Evolutionary conservation across 805 yeast species (phyloP).

Genomic region (Komagataella phaffii): DNA sequence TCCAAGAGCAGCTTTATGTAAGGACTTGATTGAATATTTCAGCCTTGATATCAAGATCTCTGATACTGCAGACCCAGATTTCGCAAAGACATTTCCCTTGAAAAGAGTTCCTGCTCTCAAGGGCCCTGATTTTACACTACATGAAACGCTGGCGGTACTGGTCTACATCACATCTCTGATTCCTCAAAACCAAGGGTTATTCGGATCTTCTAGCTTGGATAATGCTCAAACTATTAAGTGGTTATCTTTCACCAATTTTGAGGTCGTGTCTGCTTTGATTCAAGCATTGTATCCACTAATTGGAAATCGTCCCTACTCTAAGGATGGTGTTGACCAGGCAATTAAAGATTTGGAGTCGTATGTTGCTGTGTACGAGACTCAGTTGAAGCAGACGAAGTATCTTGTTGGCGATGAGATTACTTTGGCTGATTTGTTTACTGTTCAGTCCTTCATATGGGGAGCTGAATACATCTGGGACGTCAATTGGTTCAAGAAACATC

Average conservation of each 20-base stretch:
- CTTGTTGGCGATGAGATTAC: slow-evolving; percentile 33
- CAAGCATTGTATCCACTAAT: slow-evolving; percentile 42
- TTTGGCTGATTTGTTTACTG: slow-evolving; percentile 29
- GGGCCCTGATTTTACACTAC: slow-evolving; percentile 57
- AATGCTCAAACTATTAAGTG: slow-evolving; percentile 60
- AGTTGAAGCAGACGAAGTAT: slow-evolving; percentile 27
- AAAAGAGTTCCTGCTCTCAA: slow-evolving; percentile 53
- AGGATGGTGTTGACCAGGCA: slow-evolving; percentile 31
- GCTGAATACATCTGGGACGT: slow-evolving; percentile 31
- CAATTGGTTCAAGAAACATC: slow-evolving; percentile 36
- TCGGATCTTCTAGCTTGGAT: slow-evolving; percentile 53
- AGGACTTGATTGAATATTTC: slow-evolving; percentile 43
- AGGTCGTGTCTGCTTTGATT: slow-evolving; percentile 35
- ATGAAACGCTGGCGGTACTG: slow-evolving; percentile 54
- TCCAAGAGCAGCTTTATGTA: slow-evolving; percentile 22
- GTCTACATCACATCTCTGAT: slow-evolving; percentile 27
- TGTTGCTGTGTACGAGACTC: slow-evolving; percentile 14
- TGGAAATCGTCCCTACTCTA: slow-evolving; percentile 68
- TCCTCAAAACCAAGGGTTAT: slow-evolving; percentile 23
- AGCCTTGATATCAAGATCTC: slow-evolving; percentile 42
- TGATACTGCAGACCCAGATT: slow-evolving; percentile 24
- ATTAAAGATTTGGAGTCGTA: not conserved
- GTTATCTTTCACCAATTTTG: slow-evolving; percentile 66
- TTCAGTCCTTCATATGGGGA: slow-evolving; percentile 30
- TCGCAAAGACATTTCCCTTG: slow-evolving; percentile 45